phyloP scores from a whole-genome alignment of 331 rosid genomes.

The Malus hybrid region DNA sequence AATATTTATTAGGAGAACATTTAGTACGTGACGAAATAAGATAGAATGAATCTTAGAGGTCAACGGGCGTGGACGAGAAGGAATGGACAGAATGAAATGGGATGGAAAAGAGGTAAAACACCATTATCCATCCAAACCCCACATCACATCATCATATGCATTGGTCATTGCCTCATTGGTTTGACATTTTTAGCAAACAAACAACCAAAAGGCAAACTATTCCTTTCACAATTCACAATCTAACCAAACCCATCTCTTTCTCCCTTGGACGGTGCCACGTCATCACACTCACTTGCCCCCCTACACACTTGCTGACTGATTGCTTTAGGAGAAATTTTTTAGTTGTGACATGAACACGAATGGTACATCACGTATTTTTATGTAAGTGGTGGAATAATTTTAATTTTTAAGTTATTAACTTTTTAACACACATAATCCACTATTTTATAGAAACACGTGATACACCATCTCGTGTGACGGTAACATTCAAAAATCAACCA shows the following conservation, averaged over 20 bases:
- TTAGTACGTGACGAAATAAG: too few relatives aligned
- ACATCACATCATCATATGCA: neutral
- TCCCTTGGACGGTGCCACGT: slow-evolving; percentile 8
- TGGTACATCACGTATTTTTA: too few relatives aligned
- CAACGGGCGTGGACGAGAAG: too few relatives aligned
- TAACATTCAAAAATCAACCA: neutral
- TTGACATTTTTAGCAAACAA: neutral
- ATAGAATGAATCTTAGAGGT: too few relatives aligned
- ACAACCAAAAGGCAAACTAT: neutral
- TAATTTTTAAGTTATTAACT: too few relatives aligned
- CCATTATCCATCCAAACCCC: neutral
- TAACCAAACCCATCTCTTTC: slow-evolving; percentile 2
- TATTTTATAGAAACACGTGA: too few relatives aligned
- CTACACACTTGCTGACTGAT: neutral
- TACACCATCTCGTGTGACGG: too few relatives aligned
- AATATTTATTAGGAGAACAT: too few relatives aligned
- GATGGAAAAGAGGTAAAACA: neutral
- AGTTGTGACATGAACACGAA: too few relatives aligned
- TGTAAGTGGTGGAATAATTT: too few relatives aligned
- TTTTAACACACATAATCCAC: too few relatives aligned
- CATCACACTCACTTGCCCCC: neutral
- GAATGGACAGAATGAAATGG: too few relatives aligned
- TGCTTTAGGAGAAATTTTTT: neutral
- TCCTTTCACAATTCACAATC: neutral
- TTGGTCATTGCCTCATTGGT: neutral